Evolutionary conservation across 164 flowering plant species (phyloP).

Genomic region (Tetracentron sinense): DNA sequence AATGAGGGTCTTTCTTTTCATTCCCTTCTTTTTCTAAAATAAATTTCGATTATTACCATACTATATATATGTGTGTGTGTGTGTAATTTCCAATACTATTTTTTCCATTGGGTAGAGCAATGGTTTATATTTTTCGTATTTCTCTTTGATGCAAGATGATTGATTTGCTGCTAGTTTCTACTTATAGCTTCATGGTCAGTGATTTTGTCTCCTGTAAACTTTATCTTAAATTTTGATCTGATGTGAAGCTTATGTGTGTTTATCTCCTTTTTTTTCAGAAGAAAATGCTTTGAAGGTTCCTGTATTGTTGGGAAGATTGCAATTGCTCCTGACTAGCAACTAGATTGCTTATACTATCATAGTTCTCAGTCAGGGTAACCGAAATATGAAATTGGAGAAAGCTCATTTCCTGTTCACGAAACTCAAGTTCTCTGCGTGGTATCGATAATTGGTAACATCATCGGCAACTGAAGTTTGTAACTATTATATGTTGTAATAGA

Average conservation of each 20-base stretch:
- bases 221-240: background rate
- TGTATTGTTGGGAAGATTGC: slow-evolving; percentile 6
- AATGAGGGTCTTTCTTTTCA: too few species aligned
- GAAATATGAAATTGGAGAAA: slow-evolving; percentile 11
- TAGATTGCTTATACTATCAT: background rate
- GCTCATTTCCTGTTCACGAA: slow-evolving; percentile 9
- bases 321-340: background rate
- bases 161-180: background rate
- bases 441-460: background rate
- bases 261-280: background rate
- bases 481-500: background rate
- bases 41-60: too few species aligned
- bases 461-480: background rate
- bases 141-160: background rate
- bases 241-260: background rate
- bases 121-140: background rate
- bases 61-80: background rate
- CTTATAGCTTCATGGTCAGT: background rate
- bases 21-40: too few species aligned
- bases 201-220: background rate
- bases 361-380: slow-evolving; percentile 2
- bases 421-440: background rate
- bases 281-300: background rate
- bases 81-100: background rate
- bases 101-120: background rate